phyloP scores from a whole-genome alignment of 257 asterid genomes.

The Thymus mandschuricus region DNA sequence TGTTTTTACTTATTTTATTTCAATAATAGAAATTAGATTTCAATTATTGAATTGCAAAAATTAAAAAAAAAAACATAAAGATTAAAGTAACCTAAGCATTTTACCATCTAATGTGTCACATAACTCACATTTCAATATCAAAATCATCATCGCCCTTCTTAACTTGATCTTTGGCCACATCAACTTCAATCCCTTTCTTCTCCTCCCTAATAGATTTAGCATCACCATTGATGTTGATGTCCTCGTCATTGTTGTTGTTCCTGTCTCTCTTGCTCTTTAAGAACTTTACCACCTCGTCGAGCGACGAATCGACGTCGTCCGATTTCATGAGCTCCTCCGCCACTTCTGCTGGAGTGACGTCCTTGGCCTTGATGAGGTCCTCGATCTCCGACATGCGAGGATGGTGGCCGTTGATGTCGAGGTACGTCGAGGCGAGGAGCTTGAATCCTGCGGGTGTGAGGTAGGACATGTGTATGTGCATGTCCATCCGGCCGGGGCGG shows the following conservation, averaged over 20 bases:
- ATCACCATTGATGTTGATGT: neutral
- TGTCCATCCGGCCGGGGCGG: conserved; percentile 88
- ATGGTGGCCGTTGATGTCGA: conserved; percentile 35
- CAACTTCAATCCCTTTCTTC: neutral
- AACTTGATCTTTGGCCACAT: neutral
- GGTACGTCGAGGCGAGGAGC: conserved; percentile 58
- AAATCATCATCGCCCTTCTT: neutral
- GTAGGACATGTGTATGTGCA: conserved; percentile 80
- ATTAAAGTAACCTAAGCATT: neutral
- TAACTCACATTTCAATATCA: conserved; percentile 14
- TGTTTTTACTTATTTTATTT: neutral
- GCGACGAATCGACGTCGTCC: conserved; percentile 55
- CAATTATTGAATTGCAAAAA: neutral
- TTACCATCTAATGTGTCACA: neutral
- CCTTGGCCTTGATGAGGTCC: conserved; percentile 39
- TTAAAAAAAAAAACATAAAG: neutral
- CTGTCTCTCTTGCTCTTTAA: conserved; percentile 40
- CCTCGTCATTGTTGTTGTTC: neutral
- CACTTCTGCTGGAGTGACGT: conserved; percentile 73
- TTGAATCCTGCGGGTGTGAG: conserved; percentile 60
- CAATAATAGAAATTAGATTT: neutral
- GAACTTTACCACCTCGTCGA: conserved; percentile 47
- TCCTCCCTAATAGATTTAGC: neutral
- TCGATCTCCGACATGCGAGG: conserved; percentile 42
- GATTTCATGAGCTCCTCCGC: conserved; percentile 79